These are phyloP conservation scores for Helicocarpus griseus DNA, from an alignment of 2,329 filamentous ascomycete genomes.

Conservation along the genomic window DNA sequence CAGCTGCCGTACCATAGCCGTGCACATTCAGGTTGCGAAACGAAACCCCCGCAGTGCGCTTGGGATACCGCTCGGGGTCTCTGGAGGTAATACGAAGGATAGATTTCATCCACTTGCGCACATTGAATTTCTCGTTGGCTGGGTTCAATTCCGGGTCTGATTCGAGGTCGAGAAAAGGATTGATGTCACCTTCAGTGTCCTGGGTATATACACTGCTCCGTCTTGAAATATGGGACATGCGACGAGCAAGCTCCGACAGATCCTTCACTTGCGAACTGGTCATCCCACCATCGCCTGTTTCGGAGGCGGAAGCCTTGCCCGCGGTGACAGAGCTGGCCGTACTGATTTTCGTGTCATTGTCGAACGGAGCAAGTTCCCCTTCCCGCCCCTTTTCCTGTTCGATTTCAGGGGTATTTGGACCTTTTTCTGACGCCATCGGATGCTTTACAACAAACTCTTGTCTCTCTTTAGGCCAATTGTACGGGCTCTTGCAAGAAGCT, in stretches of 20 bases:
- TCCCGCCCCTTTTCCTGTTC: not conserved
- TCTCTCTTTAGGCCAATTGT: not conserved
- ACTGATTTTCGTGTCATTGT: slow-evolving; percentile 9
- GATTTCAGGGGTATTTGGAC: not conserved
- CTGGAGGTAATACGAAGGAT: slow-evolving; percentile 33
- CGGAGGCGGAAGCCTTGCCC: slow-evolving; percentile 11
- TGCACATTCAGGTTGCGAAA: slow-evolving; percentile 32
- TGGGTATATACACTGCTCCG: slow-evolving; percentile 12
- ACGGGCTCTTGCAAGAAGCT: not conserved
- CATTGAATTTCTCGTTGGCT: slow-evolving; percentile 33
- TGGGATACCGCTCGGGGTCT: slow-evolving; percentile 28
- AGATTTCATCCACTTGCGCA: slow-evolving; percentile 39
- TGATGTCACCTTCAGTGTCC: slow-evolving; percentile 15
- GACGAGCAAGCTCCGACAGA: slow-evolving; percentile 22
- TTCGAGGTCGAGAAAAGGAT: slow-evolving; percentile 28
- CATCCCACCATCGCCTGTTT: slow-evolving; percentile 16
- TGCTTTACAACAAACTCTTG: not conserved
- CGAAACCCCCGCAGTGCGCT: slow-evolving; percentile 29
- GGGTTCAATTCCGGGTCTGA: slow-evolving; percentile 36
- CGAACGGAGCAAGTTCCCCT: not conserved
- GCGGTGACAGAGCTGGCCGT: slow-evolving; percentile 17
- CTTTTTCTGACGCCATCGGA: not conserved
- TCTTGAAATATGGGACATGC: slow-evolving; percentile 21
- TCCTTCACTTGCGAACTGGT: slow-evolving; percentile 16
- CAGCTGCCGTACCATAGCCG: slow-evolving; percentile 30